Evolutionary conservation across 768 basidiomycete species (phyloP).

Genomic region (Lactarius evosmus): DNA sequence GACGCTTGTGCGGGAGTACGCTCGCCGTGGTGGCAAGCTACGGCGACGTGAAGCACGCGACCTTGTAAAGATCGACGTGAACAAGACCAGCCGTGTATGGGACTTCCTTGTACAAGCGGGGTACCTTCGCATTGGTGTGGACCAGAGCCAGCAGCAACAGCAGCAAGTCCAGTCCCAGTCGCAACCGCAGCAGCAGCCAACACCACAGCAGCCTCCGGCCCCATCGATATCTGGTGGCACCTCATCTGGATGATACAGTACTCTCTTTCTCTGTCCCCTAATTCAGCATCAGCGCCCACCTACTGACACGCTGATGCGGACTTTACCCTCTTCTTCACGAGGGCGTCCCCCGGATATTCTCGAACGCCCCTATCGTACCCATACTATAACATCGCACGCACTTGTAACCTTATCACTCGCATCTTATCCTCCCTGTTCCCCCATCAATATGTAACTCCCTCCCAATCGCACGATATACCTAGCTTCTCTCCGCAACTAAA

Average conservation of each 20-base stretch:
- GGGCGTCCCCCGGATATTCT: background rate
- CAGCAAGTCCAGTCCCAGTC: constrained; percentile 24
- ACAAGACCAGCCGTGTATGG: constrained; percentile 90
- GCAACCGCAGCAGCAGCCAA: constrained; percentile 7
- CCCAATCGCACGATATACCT: constrained; percentile 12
- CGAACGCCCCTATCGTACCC: background rate
- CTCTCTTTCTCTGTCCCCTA: background rate
- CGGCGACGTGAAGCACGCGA: constrained; percentile 86
- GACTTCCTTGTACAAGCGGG: constrained; percentile 88
- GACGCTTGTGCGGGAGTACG: constrained; percentile 90
- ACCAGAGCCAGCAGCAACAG: constrained; percentile 38
- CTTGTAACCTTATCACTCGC: constrained; percentile 30
- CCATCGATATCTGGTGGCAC: constrained; percentile 14
- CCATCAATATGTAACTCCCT: constrained; percentile 18
- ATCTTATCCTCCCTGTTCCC: constrained; percentile 22
- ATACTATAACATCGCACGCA: constrained; percentile 19
- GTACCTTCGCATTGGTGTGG: constrained; percentile 58
- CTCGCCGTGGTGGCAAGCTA: constrained; percentile 81
- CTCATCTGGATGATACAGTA: constrained; percentile 20
- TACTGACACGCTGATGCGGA: background rate
- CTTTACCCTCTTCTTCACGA: background rate
- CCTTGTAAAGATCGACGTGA: constrained; percentile 89
- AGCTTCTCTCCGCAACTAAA: background rate
- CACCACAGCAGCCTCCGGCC: constrained; percentile 15
- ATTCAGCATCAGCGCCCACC: background rate